Conservation (phyloP, 2,329 filamentous ascomycete species). For the Exophiala lecanii-corni region DNA sequence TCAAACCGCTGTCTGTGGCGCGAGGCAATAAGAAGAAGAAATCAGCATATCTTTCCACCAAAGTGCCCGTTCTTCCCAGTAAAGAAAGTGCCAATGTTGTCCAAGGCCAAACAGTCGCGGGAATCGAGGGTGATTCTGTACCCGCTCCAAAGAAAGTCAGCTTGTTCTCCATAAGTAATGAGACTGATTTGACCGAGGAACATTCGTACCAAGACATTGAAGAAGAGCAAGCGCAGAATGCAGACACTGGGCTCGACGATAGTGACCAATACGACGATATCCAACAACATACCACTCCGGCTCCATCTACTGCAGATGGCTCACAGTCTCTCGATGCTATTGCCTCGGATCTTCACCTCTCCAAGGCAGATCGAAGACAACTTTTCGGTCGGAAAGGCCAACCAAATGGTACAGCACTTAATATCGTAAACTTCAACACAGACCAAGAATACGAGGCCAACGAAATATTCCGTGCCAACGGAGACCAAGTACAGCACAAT, state of each 20-base stretch:
- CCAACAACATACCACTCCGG: conserved; percentile 8
- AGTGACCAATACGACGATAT: conserved; percentile 23
- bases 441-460: conserved; percentile 83
- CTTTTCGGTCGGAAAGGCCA: conserved; percentile 67
- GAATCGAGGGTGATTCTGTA: conserved; percentile 5
- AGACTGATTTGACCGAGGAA: conserved; percentile 6
- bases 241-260: conserved; percentile 8
- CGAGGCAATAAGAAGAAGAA: conserved; percentile 69
- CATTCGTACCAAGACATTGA: conserved; percentile 10
- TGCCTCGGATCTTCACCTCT: conserved; percentile 73
- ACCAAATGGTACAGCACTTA: conserved; percentile 43
- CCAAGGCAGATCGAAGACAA: conserved; percentile 70
- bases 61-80: conserved; percentile 40
- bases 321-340: conserved; percentile 63
- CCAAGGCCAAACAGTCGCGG: not conserved
- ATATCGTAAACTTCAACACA: conserved; percentile 81
- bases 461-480: conserved; percentile 65
- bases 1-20: conserved; percentile 80
- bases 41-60: conserved; percentile 7
- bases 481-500: conserved; percentile 69
- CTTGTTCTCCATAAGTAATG: conserved; percentile 35
- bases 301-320: conserved; percentile 15
- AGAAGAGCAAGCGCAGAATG: conserved; percentile 1
- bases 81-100: not conserved
- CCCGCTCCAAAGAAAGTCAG: conserved; percentile 40